These are phyloP conservation scores for Botryobasidium botryosum DNA, from an alignment of 768 basidiomycete species.

Conservation along the genomic window DNA sequence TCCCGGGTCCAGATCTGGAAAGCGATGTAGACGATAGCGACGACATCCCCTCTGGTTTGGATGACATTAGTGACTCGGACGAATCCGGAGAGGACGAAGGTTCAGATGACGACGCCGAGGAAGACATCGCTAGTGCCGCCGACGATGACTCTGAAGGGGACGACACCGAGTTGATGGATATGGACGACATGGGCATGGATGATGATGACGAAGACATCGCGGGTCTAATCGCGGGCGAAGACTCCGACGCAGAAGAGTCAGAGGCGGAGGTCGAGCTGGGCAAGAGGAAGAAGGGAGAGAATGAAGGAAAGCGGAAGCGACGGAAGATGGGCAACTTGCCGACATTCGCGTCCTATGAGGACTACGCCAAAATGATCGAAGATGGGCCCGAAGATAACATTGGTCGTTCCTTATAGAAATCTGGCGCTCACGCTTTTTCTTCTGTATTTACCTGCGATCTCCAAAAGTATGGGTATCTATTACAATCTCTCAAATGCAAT, in stretches of 20 bases:
- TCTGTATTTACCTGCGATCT: background rate
- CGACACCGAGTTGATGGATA: slow-evolving; percentile 17
- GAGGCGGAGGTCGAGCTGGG: slow-evolving; percentile 26
- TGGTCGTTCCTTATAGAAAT: background rate
- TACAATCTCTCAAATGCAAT: too few species aligned
- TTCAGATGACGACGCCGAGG: slow-evolving; percentile 16
- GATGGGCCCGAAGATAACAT: slow-evolving; percentile 54
- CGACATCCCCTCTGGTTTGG: slow-evolving; percentile 1
- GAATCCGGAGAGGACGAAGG: slow-evolving; percentile 5
- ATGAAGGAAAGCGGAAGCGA: slow-evolving; percentile 29
- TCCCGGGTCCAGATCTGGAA: slow-evolving; percentile 35
- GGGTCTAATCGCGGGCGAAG: slow-evolving; percentile 31
- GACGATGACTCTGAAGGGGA: slow-evolving; percentile 20
- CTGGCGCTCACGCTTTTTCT: background rate
- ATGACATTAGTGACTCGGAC: slow-evolving; percentile 2
- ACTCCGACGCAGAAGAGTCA: slow-evolving; percentile 39
- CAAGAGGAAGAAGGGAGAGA: slow-evolving; percentile 26
- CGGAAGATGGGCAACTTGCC: slow-evolving; percentile 56
- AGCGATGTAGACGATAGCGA: slow-evolving; percentile 20
- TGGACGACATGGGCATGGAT: slow-evolving; percentile 19
- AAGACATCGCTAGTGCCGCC: slow-evolving; percentile 13
- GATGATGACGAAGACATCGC: slow-evolving; percentile 32
- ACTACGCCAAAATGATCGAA: slow-evolving; percentile 73
- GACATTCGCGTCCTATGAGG: slow-evolving; percentile 77
- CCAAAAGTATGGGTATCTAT: too few species aligned